phyloP scores from a whole-genome alignment of 176 grass and related monocot species.

The Hsuehochloa calcarea region DNA sequence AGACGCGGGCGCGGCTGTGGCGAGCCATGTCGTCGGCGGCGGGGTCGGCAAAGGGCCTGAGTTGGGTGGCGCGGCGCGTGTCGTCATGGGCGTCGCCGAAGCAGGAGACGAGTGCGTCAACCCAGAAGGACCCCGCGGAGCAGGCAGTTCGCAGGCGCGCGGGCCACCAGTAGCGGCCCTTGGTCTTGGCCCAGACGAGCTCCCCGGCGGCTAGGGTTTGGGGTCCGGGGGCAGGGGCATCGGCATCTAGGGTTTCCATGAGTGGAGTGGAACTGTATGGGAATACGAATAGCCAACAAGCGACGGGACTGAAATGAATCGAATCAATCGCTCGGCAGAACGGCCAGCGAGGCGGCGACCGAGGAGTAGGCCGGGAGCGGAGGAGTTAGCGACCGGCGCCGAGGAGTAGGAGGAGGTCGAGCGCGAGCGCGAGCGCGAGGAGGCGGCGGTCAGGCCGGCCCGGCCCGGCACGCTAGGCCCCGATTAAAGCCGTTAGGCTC shows the following conservation, averaged over 20 bases:
- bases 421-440: too few relatives aligned
- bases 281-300: too few relatives aligned
- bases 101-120: conserved; percentile 20
- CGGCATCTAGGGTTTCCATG: conserved; percentile 27
- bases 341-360: too few relatives aligned
- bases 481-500: too few relatives aligned
- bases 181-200: conserved; percentile 68
- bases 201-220: conserved; percentile 54
- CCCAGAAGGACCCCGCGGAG: not conserved
- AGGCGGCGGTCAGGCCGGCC: too few relatives aligned
- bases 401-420: too few relatives aligned
- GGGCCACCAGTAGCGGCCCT: conserved; percentile 45
- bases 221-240: not conserved
- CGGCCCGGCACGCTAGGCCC: too few relatives aligned
- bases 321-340: too few relatives aligned
- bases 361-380: too few relatives aligned
- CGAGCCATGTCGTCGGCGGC: conserved; percentile 24
- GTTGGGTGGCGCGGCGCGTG: not conserved
- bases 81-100: not conserved
- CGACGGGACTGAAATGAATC: too few relatives aligned
- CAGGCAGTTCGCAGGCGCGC: conserved; percentile 17
- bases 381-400: too few relatives aligned
- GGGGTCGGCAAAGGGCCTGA: conserved; percentile 36
- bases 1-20: conserved; percentile 2
- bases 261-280: not conserved